These are phyloP conservation scores for Paraurostyla sp. DNA, from an alignment of 73 alveolate genomes.

Conservation along the genomic window DNA sequence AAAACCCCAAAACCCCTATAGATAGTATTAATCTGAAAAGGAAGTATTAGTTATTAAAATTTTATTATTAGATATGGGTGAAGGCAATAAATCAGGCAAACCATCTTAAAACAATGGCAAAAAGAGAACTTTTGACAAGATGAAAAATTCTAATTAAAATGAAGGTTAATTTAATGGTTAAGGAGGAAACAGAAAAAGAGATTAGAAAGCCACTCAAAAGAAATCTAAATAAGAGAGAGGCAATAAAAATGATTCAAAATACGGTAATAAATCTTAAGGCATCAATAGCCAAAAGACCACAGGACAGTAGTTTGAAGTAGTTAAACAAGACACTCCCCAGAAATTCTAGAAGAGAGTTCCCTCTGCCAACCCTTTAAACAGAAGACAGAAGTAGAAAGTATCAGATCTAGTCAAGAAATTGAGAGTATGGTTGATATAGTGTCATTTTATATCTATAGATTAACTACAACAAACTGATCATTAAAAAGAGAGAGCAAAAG, in stretches of 20 bases:
- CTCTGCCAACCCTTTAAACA: not conserved
- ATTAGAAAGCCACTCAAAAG: not conserved
- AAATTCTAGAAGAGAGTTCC: not conserved
- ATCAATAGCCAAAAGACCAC: not conserved
- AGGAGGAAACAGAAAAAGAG: not conserved
- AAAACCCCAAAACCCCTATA: too few species aligned
- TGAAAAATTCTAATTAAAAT: not conserved
- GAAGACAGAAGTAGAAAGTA: slow-evolving; percentile 56
- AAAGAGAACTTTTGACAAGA: slow-evolving; percentile 43
- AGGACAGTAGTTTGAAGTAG: not conserved
- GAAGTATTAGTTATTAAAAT: not conserved
- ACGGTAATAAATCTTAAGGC: not conserved
- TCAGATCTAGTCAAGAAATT: slow-evolving; percentile 50
- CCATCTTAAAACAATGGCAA: too few species aligned
- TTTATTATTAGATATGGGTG: slow-evolving; percentile 21
- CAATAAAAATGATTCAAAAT: not conserved
- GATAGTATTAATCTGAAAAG: too few species aligned
- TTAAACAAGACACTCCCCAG: not conserved
- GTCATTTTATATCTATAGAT: slow-evolving; percentile 22
- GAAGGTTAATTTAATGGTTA: not conserved
- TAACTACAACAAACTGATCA: slow-evolving; percentile 57
- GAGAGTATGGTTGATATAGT: slow-evolving; percentile 18
- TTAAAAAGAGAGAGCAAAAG: slow-evolving; percentile 66
- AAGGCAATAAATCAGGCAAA: not conserved
- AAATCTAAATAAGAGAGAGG: slow-evolving; percentile 27